Base-by-base conservation (phyloP, 192 early-diverging fungal species). In the Umbelopsis sp. region DNA sequence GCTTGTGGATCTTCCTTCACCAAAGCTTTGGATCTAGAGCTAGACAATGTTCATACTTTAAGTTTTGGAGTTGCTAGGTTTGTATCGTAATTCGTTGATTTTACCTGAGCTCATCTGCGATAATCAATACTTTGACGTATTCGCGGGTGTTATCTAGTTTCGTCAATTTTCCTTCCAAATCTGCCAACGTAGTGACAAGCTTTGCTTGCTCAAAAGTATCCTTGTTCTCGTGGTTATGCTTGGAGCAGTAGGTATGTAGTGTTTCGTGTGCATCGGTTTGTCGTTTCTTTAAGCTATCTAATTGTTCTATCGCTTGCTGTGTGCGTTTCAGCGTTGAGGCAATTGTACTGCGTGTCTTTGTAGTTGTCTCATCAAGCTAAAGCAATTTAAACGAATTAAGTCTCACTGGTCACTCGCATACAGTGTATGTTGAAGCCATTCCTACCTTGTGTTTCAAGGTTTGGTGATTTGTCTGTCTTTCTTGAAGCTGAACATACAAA, bases 71-170 rank as follows among this genome's bases (percentile, higher is more conserved):
- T 55, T 46, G 21, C 4, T 52, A 48, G 49, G 27, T 21, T 7
- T 64, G n/a, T 7, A 35, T n/a, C n/a, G 7, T 25, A 13, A 9
- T 50, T 37, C 44, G 16, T 20, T 21, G 18, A 18, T 18, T 67
- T 67, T 80, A 85, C 86, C 82, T 79, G 9, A 85, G 67, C 46
- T 83, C 66, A 35, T 81, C 75, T 5, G 78, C 71, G 1, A 77
- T 74, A 1, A 81, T 70, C 5, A 87, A 49, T 18, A 79, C 77
- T 12, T 79, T 74, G 8, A 85, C 71, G 46, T 87, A 85, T 25
- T 53, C 50, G 20, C 68, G 55, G 4, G 55, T 61, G 13, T 61
- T 70, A 45, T 70, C 68, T 18, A 70, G 20, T 23, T 37, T 46
- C 5, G 49, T 33, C 21, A 70, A 37, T 15, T 51, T 49, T 16